Evolutionary conservation across 306 rosid species (phyloP).

Genomic region (Dalbergia oliveri): DNA sequence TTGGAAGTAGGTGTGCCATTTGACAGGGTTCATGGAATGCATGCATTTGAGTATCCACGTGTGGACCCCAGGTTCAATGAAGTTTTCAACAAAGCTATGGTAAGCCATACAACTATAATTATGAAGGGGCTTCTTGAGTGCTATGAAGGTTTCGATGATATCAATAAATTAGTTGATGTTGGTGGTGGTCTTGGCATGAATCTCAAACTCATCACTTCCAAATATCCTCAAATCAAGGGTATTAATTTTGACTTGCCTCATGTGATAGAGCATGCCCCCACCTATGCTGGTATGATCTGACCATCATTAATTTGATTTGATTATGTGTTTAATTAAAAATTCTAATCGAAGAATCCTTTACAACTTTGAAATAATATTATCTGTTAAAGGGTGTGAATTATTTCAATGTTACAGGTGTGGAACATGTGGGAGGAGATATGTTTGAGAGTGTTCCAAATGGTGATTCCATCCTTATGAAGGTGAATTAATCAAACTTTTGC

Average conservation of each 20-base stretch:
- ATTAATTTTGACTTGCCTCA: slow-evolving; percentile 53
- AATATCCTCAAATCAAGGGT: slow-evolving; percentile 52
- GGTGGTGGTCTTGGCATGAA: slow-evolving; percentile 63
- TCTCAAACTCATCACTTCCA: slow-evolving; percentile 55
- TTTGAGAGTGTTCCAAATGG: slow-evolving; percentile 56
- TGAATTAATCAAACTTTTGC: neutral
- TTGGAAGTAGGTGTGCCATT: slow-evolving; percentile 60
- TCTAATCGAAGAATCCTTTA: too few relatives aligned
- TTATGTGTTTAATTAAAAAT: too few relatives aligned
- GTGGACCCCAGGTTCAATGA: slow-evolving; percentile 46
- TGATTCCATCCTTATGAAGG: slow-evolving; percentile 64
- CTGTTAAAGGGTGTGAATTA: neutral
- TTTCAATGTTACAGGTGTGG: slow-evolving; percentile 41
- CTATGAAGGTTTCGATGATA: slow-evolving; percentile 50
- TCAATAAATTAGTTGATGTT: slow-evolving; percentile 58
- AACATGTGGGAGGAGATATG: slow-evolving; percentile 65
- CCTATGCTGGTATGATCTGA: slow-evolving; percentile 50
- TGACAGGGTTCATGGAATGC: slow-evolving; percentile 48
- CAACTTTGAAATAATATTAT: too few relatives aligned
- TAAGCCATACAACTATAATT: slow-evolving; percentile 34
- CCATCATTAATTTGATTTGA: neutral
- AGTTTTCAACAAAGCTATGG: slow-evolving; percentile 55
- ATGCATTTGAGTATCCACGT: slow-evolving; percentile 46
- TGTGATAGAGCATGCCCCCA: slow-evolving; percentile 53
- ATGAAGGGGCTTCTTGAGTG: slow-evolving; percentile 42